These are phyloP conservation scores for Farysia itapuensis DNA, from an alignment of 1,284 basidiomycete genomes.

Conservation along the genomic window DNA sequence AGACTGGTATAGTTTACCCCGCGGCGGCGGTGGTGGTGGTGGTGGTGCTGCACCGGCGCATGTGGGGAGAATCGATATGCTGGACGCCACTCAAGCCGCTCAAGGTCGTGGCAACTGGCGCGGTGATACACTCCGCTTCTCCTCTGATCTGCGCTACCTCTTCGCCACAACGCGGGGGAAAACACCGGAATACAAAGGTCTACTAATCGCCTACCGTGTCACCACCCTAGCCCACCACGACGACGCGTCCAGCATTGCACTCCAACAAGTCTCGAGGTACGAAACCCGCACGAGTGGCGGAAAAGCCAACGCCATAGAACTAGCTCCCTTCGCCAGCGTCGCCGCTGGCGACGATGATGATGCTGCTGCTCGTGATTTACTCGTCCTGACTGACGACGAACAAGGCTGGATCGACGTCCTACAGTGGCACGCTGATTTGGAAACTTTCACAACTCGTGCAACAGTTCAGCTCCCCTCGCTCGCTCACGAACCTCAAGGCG, in stretches of 20 bases:
- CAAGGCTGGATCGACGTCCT: constrained; percentile 39
- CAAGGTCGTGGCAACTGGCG: constrained; percentile 15
- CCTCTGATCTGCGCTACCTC: constrained; percentile 28
- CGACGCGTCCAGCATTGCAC: background rate
- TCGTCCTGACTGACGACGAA: constrained; percentile 52
- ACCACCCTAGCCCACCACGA: background rate
- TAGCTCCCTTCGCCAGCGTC: constrained; percentile 5
- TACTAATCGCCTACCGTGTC: constrained; percentile 25
- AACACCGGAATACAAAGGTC: constrained; percentile 15
- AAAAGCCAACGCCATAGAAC: constrained; percentile 56
- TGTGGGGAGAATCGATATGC: constrained; percentile 13
- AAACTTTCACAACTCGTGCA: constrained; percentile 8
- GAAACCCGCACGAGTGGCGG: constrained; percentile 48
- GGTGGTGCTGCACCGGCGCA: background rate
- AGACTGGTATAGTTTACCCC: constrained; percentile 20
- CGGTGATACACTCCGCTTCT: constrained; percentile 52
- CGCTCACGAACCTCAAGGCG: constrained; percentile 18
- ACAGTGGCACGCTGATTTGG: constrained; percentile 13
- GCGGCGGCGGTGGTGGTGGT: background rate
- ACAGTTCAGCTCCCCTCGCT: constrained; percentile 20
- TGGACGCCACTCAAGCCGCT: constrained; percentile 2
- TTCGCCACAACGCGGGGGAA: constrained; percentile 51
- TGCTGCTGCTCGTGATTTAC: background rate
- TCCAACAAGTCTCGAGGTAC: constrained; percentile 7
- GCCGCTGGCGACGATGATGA: too few species aligned